Conservation (phyloP, 805 yeast species). For the Starmerella davenportii region DNA sequence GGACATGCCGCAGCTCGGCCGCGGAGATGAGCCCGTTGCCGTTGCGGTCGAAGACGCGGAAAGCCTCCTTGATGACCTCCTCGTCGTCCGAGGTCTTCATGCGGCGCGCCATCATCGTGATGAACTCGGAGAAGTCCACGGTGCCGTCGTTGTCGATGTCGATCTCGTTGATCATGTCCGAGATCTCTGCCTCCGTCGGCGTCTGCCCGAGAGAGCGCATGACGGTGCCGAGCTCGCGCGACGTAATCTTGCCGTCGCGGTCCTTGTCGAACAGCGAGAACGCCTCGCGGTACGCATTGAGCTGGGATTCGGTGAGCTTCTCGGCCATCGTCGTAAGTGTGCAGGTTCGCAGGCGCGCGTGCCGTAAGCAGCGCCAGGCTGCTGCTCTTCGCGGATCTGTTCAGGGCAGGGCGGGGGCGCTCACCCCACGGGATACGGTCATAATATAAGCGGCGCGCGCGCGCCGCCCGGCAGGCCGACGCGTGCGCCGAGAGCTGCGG, state of each 20-base stretch:
- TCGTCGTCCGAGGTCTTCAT: constrained; percentile 94
- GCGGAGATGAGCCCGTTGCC: constrained; percentile 96
- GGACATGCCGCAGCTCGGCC: constrained; percentile 88
- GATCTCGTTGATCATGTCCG: constrained; percentile 93
- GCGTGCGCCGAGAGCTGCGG: no score
- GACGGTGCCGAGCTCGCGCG: constrained; percentile 89
- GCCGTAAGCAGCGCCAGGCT: no score
- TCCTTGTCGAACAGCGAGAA: constrained; percentile 93
- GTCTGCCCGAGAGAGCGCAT: constrained; percentile 98
- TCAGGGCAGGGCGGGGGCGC: no score
- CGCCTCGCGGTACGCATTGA: constrained; percentile 93
- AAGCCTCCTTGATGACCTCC: constrained; percentile 93
- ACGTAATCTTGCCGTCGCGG: constrained; percentile 86
- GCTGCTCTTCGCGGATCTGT: no score
- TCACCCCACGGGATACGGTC: no score
- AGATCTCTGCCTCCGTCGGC: constrained; percentile 88
- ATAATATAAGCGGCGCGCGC: no score
- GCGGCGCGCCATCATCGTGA: constrained; percentile 78
- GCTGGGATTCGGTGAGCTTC: constrained; percentile 84
- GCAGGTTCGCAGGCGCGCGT: no score
- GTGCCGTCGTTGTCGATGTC: constrained; percentile 89
- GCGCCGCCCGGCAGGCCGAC: no score
- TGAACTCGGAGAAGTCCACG: constrained; percentile 65
- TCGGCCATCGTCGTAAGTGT: constrained; percentile 53
- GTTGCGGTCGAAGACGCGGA: constrained; percentile 83